These are phyloP conservation scores for Isabelozyma pseudorhagii DNA, from an alignment of 805 yeast genomes.

Conservation along the genomic window DNA sequence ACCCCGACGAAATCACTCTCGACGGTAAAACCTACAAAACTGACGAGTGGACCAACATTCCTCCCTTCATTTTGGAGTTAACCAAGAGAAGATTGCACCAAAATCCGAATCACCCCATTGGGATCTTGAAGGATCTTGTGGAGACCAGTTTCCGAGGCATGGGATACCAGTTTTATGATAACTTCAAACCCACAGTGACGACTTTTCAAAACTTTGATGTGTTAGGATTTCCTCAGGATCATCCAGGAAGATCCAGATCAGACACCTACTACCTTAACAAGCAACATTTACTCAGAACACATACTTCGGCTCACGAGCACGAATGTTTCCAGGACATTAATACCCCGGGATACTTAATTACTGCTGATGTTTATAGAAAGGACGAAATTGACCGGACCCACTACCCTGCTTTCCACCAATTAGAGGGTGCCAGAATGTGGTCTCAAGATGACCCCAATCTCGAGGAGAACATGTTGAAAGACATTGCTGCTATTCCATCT, in stretches of 20 bases:
- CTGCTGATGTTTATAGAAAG: conserved; percentile 94
- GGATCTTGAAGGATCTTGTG: conserved; percentile 73
- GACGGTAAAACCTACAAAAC: conserved; percentile 51
- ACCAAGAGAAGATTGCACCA: conserved; percentile 74
- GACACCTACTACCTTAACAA: conserved; percentile 91
- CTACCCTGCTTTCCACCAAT: conserved; percentile 95
- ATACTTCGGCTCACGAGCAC: conserved; percentile 94
- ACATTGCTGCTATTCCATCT: conserved; percentile 62
- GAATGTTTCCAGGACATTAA: conserved; percentile 67
- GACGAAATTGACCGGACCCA: conserved; percentile 96
- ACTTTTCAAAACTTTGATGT: conserved; percentile 86
- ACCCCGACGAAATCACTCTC: conserved; percentile 34
- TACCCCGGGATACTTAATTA: conserved; percentile 85
- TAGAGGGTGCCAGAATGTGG: conserved; percentile 97
- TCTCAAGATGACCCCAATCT: conserved; percentile 48
- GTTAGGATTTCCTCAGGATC: conserved; percentile 85
- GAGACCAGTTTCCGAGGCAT: conserved; percentile 62
- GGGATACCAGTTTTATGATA: conserved; percentile 76
- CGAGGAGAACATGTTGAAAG: conserved; percentile 36
- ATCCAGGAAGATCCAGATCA: conserved; percentile 88
- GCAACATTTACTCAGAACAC: conserved; percentile 75
- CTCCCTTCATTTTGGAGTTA: conserved; percentile 64
- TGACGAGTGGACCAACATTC: conserved; percentile 84
- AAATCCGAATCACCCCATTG: conserved; percentile 80
- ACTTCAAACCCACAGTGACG: conserved; percentile 80